Evolutionary conservation across 2,329 filamentous ascomycete species (phyloP).

Genomic region (Diaporthe vaccinii): DNA sequence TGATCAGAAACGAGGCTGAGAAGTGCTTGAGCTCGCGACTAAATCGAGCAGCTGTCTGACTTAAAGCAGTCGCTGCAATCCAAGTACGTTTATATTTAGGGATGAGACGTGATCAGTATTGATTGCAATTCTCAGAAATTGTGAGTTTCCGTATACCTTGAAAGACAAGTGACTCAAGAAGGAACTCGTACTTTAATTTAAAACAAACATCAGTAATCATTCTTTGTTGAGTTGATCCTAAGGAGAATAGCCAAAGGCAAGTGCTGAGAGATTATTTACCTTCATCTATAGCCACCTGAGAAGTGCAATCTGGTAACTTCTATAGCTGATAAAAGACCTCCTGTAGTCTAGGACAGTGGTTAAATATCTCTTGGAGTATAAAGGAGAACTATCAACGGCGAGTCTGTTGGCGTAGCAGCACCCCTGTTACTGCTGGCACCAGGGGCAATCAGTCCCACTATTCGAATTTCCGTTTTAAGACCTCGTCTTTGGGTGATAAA

Average conservation of each 20-base stretch:
- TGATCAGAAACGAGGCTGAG: conserved; percentile 48
- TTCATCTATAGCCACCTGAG: conserved; percentile 37
- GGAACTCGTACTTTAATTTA: neutral
- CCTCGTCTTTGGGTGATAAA: neutral
- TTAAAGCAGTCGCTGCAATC: neutral
- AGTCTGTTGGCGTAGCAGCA: conserved; percentile 12
- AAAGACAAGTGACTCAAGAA: conserved; percentile 35
- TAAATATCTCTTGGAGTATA: conserved; percentile 48
- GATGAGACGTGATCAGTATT: neutral
- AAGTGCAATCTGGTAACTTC: conserved; percentile 45
- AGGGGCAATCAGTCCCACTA: neutral
- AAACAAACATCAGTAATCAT: neutral
- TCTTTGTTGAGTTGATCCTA: rapidly evolving
- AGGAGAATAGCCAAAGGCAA: neutral
- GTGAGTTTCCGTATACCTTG: conserved; percentile 37
- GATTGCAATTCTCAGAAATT: conserved; percentile 39
- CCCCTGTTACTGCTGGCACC: neutral
- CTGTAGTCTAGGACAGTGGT: conserved; percentile 48
- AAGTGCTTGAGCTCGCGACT: conserved; percentile 48
- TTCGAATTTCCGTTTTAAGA: neutral
- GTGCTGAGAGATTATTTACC: neutral
- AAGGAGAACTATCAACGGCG: neutral
- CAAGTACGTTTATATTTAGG: neutral
- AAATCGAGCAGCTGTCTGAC: conserved; percentile 38
- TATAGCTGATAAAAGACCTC: conserved; percentile 51